A percentile compares a stretch with the other conserved stretches of the same genome.
phyloP scores from a whole-genome alignment of 257 asterid genomes.

The Primulina tabacum region DNA sequence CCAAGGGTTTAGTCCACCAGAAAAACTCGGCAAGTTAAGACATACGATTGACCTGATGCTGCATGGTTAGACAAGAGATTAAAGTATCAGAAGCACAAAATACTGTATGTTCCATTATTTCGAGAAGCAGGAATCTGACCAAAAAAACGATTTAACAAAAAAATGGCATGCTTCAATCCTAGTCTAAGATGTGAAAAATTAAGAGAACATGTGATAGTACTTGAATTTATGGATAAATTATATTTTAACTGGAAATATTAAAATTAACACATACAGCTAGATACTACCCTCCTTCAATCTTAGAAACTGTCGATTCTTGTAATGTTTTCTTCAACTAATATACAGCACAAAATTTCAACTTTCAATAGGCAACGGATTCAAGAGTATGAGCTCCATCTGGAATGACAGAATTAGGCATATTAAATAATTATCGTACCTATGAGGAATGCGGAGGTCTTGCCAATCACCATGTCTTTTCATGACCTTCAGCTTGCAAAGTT shows the following conservation, averaged over 20 bases:
- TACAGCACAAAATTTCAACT: background rate
- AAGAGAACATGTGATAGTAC: background rate
- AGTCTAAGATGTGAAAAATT: background rate
- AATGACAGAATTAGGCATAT: background rate
- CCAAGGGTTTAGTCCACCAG: constrained; percentile 98
- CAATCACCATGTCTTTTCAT: constrained; percentile 70
- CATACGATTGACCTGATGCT: constrained; percentile 86
- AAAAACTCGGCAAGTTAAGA: constrained; percentile 92
- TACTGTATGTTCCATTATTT: background rate
- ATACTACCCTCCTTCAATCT: background rate
- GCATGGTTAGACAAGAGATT: constrained; percentile 20
- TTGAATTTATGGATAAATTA: background rate
- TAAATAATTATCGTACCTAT: constrained; percentile 38
- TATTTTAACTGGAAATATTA: background rate
- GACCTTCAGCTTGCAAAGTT: constrained; percentile 70
- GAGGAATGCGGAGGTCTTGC: constrained; percentile 64
- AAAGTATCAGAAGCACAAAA: background rate
- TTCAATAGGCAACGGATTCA: background rate
- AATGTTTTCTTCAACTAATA: background rate
- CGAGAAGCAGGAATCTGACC: background rate
- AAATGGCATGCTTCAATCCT: background rate
- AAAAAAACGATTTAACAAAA: background rate
- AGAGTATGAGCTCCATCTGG: background rate
- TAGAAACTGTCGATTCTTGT: too few species aligned
- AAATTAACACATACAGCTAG: background rate